Evolutionary conservation across 805 yeast genomes (phyloP), one percentile per base, ranked within the genome.

Genomic region (Nakazawaea sp.): DNA sequence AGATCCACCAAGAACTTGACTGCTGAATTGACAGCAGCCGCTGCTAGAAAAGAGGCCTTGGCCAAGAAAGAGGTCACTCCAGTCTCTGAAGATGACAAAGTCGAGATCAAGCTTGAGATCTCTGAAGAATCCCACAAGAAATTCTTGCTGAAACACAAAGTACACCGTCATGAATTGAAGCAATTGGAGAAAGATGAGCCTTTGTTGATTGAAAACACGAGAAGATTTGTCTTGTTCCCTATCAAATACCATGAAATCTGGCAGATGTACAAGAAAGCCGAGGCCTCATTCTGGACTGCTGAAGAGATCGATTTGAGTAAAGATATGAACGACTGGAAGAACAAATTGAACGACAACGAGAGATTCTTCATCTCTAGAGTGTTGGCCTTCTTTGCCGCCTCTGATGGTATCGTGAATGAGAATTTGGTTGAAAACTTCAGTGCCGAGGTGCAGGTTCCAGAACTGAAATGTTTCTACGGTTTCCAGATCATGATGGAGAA

Each of bases 401-500:
- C 96, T 31, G 98, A 90, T 62, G 98, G 98, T 62, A 88, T 90
- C 49, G 98, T 90, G 50, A 92, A 92, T 59, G 98, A 90, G 70
- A 90, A 90, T 67, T 75, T 90, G 60, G 96, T 90, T 45, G 97
- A 90, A 67, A 89, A 95, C 61, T 90, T 90, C 69, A 81, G 95
- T 41, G 95, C 96, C 47, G 97, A 90, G 67, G 97, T 92, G 43
- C 96, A 89, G 65, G 67, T 86, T 47, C 92, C 98, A 40, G 98
- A 90, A 70, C 98, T 97, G 53, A 89, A 90, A 64, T 89, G 96
- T 63, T 92, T 90, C 73, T 90, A 90, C 62, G 98, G 98, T 33
- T 90, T 92, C 85, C 98, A 90, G 71, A 92, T 90, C 64, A 89
- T 89, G 97, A 92, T 92, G 90, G 98, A 90, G 70, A 90, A 92